Evolutionary conservation across 1,139 yeast species (phyloP).

Genomic region (Yamadazyma spencermartinsiae): DNA sequence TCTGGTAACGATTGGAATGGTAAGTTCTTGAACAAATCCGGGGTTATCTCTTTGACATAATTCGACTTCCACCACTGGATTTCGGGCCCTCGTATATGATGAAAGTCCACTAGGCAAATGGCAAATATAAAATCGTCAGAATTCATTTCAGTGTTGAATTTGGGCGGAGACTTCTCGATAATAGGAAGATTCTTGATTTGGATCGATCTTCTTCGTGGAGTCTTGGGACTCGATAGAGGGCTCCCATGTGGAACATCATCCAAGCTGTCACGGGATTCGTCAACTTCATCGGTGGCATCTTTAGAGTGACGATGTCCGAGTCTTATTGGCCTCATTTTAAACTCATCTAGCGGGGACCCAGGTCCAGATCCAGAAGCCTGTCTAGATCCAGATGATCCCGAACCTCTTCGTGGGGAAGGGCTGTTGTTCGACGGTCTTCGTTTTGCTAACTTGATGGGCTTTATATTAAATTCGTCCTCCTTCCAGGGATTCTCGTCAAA

Average conservation of each 20-base stretch:
- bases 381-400: neutral
- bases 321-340: conserved; percentile 19
- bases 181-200: conserved; percentile 43
- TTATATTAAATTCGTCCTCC: conserved; percentile 18
- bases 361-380: conserved; percentile 1
- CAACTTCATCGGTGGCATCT: neutral
- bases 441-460: conserved; percentile 36
- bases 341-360: conserved; percentile 11
- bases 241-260: conserved; percentile 14
- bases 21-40: conserved; percentile 75
- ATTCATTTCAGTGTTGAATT: conserved; percentile 11
- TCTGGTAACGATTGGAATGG: conserved; percentile 97
- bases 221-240: conserved; percentile 11
- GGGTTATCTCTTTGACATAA: conserved; percentile 38
- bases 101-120: conserved; percentile 88
- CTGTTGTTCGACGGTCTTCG: conserved; percentile 20
- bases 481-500: conserved; percentile 17
- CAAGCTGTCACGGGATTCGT: conserved; percentile 26
- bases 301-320: conserved; percentile 7
- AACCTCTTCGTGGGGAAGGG: conserved; percentile 3
- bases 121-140: conserved; percentile 63
- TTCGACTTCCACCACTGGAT: conserved; percentile 89
- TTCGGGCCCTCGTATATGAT: conserved; percentile 93
- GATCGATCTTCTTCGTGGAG: conserved; percentile 26
- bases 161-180: conserved; percentile 18